These are phyloP conservation scores for Colletotrichum eremochloae DNA, from an alignment of 2,329 filamentous ascomycete species.

Conservation along the genomic window DNA sequence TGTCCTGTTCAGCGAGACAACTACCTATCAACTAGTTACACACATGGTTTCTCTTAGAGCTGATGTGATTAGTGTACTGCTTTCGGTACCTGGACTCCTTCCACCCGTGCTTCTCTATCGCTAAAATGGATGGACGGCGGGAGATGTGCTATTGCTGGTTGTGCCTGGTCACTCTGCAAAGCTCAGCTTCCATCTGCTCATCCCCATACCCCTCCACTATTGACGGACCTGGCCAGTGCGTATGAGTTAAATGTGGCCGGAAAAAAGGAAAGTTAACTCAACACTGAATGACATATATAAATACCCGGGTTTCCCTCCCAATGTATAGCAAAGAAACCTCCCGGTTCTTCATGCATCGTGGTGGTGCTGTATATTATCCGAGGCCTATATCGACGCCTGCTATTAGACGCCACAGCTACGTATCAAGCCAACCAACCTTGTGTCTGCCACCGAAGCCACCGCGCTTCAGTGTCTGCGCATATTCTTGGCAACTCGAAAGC, in stretches of 20 bases:
- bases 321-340: neutral
- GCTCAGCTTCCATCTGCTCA: neutral
- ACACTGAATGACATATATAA: neutral
- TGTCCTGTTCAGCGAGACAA: neutral
- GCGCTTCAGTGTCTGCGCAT: neutral
- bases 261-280: neutral
- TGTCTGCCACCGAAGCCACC: neutral
- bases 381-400: no score
- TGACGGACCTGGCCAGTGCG: constrained; percentile 30
- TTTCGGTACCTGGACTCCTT: constrained; percentile 8
- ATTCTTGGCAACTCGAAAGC: neutral
- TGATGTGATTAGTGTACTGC: neutral
- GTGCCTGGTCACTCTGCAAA: neutral
- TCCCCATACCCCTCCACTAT: constrained; percentile 10
- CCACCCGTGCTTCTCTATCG: constrained; percentile 15
- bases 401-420: neutral
- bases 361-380: neutral
- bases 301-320: constrained; percentile 4
- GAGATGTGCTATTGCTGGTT: constrained; percentile 21
- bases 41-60: neutral
- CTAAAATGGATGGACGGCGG: constrained; percentile 10
- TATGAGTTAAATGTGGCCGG: constrained; percentile 25
- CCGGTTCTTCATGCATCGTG: constrained; percentile 13
- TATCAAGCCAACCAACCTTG: neutral
- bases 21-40: neutral